Conservation (phyloP, 2,329 filamentous ascomycete species). For the Teratosphaeria nubilosa region DNA sequence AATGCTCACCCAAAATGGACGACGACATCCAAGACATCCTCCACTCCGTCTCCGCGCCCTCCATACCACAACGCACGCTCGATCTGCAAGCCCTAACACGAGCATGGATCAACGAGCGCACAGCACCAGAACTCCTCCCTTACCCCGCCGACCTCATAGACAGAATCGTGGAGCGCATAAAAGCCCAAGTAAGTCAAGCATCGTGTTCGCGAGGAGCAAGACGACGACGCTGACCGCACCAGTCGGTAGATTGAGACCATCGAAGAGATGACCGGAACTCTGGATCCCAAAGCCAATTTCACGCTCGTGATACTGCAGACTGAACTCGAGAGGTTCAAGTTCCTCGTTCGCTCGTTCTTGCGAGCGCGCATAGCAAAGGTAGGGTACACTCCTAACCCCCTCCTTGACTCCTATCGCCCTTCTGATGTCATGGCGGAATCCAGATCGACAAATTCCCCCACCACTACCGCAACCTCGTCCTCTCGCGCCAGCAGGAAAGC, state of each 20-base stretch:
- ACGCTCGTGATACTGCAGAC: constrained; percentile 91
- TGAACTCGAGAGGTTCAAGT: constrained; percentile 89
- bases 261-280: constrained; percentile 60
- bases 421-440: background rate
- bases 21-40: constrained; percentile 43
- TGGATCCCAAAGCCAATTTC: constrained; percentile 88
- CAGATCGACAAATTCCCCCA: constrained; percentile 69
- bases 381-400: constrained; percentile 5
- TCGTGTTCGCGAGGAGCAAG: background rate
- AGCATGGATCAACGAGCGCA: constrained; percentile 86
- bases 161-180: constrained; percentile 57
- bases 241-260: constrained; percentile 24
- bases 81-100: constrained; percentile 86
- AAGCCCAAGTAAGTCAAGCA: constrained; percentile 12
- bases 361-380: constrained; percentile 83
- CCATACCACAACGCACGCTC: constrained; percentile 48
- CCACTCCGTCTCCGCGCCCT: constrained; percentile 35
- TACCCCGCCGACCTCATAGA: constrained; percentile 71
- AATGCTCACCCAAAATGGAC: constrained; percentile 11
- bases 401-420: constrained; percentile 7
- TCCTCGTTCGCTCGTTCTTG: constrained; percentile 72
- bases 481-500: background rate
- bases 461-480: constrained; percentile 52
- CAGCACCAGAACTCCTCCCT: constrained; percentile 76
- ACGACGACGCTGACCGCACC: constrained; percentile 4